Percentiles rank a stretch among this genome's conserved stretches.
Conservation (phyloP, 2,329 filamentous ascomycete species). For the Colletotrichum sp. region DNA sequence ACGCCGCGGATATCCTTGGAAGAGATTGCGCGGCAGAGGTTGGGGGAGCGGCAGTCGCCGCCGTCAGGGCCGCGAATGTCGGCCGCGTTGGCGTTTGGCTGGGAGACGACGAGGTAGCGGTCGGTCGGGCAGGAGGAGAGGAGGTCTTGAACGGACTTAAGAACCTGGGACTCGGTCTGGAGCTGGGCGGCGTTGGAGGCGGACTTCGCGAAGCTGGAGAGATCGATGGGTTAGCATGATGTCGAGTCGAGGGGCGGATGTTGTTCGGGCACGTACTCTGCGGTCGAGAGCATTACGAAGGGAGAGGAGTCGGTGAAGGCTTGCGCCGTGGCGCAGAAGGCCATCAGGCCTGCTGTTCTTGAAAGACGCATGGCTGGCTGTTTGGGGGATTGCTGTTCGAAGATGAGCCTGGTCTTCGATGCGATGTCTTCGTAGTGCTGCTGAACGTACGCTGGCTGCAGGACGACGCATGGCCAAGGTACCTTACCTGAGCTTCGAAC, state of each 20-base stretch:
- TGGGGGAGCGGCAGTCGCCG: slow-evolving; percentile 54
- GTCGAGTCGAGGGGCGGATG: background rate
- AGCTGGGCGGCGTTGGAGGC: slow-evolving; percentile 44
- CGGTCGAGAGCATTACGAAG: slow-evolving; percentile 86
- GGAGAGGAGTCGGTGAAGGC: slow-evolving; percentile 89
- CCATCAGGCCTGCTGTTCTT: slow-evolving; percentile 54
- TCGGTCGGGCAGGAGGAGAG: slow-evolving; percentile 74
- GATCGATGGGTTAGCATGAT: background rate
- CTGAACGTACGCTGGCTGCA: background rate
- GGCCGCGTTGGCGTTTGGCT: slow-evolving; percentile 73
- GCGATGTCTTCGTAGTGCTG: slow-evolving; percentile 13
- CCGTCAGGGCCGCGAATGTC: slow-evolving; percentile 63
- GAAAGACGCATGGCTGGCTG: slow-evolving; percentile 58
- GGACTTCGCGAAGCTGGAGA: slow-evolving; percentile 36
- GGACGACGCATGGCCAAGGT: background rate
- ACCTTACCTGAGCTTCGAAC: background rate
- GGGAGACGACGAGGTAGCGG: slow-evolving; percentile 78
- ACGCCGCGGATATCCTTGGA: slow-evolving; percentile 39
- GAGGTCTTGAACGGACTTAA: slow-evolving; percentile 49
- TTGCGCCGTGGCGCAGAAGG: slow-evolving; percentile 62
- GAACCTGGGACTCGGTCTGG: slow-evolving; percentile 52
- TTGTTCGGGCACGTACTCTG: slow-evolving; percentile 63
- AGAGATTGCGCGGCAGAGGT: slow-evolving; percentile 50
- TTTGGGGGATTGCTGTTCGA: slow-evolving; percentile 2
- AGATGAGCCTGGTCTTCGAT: slow-evolving; percentile 2